phyloP scores from a whole-genome alignment of 345 rosid species.

The Boechera retrofracta region DNA sequence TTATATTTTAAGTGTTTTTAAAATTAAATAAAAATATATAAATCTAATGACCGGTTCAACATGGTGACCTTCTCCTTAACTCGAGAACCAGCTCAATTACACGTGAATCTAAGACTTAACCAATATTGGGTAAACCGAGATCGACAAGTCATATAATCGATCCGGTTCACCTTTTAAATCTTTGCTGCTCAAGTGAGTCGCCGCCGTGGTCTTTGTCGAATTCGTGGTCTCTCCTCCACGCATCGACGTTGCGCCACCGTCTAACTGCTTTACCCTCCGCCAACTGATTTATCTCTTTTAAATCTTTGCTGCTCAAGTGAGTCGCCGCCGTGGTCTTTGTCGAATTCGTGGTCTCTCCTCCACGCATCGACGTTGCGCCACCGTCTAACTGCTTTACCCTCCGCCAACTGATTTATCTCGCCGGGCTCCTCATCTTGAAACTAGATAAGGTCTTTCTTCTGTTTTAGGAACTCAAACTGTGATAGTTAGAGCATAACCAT shows the following conservation, averaged over 20 bases:
- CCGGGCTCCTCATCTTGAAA: not conserved
- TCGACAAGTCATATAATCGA: not conserved
- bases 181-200: conserved; percentile 8
- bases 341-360: conserved; percentile 36
- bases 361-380: conserved; percentile 31
- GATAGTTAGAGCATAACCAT: no score
- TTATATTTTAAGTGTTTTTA: no score
- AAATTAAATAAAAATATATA: not conserved
- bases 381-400: not conserved
- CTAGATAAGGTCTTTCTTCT: conserved; percentile 21
- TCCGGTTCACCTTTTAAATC: conserved; percentile 17
- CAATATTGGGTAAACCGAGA: not conserved
- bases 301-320: not conserved
- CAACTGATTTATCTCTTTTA: conserved; percentile 3
- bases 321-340: conserved; percentile 34
- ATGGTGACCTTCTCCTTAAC: not conserved
- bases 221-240: conserved; percentile 35
- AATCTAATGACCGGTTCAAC: not conserved
- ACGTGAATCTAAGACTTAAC: not conserved
- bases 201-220: conserved; percentile 35
- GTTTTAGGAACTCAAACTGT: conserved; percentile 5
- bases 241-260: conserved; percentile 31
- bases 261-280: not conserved
- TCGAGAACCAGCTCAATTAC: not conserved
- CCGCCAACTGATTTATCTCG: not conserved